phyloP scores from a whole-genome alignment of 202 grass and related monocot genomes.

The Schoenoplectus triqueter region DNA sequence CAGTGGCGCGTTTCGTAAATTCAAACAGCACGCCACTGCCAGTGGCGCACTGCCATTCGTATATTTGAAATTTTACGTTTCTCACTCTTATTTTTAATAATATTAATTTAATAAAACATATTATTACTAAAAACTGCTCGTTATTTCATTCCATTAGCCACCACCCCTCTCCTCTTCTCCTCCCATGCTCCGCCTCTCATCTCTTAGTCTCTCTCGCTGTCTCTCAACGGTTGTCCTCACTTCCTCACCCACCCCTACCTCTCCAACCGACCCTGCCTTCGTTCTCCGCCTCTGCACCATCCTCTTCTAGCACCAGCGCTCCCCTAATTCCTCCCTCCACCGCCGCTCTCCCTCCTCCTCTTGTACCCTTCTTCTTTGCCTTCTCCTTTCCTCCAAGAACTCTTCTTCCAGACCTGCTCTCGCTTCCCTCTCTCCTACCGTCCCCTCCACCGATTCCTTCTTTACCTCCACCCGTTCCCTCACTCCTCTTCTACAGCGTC shows the following conservation, averaged over 20 bases:
- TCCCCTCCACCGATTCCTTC: conserved; percentile 69
- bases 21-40: no score
- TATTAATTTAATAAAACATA: no score
- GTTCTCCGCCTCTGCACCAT: conserved; percentile 72
- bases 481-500: conserved; percentile 64
- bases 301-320: conserved; percentile 75
- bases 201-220: not conserved
- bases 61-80: no score
- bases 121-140: no score
- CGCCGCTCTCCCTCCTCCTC: conserved; percentile 47
- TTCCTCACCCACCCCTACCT: not conserved
- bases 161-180: not conserved
- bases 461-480: conserved; percentile 51
- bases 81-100: no score
- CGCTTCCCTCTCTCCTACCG: conserved; percentile 74
- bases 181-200: conserved; percentile 35
- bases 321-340: conserved; percentile 52
- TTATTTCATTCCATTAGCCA: no score
- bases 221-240: not conserved
- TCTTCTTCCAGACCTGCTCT: conserved; percentile 57
- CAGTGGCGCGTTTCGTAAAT: no score
- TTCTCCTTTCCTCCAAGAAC: conserved; percentile 64
- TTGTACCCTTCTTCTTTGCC: conserved; percentile 46
- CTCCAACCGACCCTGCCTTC: conserved; percentile 48
- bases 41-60: no score